Percentiles rank a stretch among this genome's conserved stretches.
phyloP scores from a whole-genome alignment of 23 red algal species.

The Chondrus crispus region DNA sequence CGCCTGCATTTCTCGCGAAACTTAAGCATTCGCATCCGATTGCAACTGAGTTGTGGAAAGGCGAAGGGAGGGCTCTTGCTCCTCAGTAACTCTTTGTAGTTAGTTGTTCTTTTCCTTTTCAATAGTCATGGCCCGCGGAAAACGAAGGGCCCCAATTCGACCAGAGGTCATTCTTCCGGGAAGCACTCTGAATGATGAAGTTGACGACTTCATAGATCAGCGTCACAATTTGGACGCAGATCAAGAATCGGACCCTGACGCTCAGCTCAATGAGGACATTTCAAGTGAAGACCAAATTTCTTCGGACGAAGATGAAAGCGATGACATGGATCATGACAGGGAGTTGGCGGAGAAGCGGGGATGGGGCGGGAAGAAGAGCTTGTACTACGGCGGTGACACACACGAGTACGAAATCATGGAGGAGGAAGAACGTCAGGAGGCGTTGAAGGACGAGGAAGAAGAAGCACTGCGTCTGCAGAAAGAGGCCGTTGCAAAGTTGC shows the following conservation, averaged over 20 bases:
- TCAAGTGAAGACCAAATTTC: too few species aligned
- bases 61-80: too few species aligned
- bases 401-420: constrained; percentile 71
- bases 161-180: background rate
- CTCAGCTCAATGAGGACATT: too few species aligned
- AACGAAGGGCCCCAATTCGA: background rate
- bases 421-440: constrained; percentile 58
- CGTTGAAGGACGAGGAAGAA: constrained; percentile 58
- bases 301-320: constrained; percentile 22
- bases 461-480: constrained; percentile 48
- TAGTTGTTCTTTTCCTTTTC: too few species aligned
- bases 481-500: constrained; percentile 35
- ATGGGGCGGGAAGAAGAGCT: constrained; percentile 26
- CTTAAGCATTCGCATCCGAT: too few species aligned
- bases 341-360: constrained; percentile 27
- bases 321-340: background rate
- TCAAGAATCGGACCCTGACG: background rate
- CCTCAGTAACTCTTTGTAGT: too few species aligned
- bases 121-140: background rate
- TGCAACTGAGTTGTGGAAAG: too few species aligned
- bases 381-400: constrained; percentile 65
- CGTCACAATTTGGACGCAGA: background rate
- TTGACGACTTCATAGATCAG: constrained; percentile 35
- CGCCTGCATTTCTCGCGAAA: too few species aligned
- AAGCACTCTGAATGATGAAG: too few species aligned